Percentiles rank a stretch among this genome's conserved stretches.
Conservation (phyloP, 495 filamentous ascomycete species). For the Hypoxylon subgilvum region DNA sequence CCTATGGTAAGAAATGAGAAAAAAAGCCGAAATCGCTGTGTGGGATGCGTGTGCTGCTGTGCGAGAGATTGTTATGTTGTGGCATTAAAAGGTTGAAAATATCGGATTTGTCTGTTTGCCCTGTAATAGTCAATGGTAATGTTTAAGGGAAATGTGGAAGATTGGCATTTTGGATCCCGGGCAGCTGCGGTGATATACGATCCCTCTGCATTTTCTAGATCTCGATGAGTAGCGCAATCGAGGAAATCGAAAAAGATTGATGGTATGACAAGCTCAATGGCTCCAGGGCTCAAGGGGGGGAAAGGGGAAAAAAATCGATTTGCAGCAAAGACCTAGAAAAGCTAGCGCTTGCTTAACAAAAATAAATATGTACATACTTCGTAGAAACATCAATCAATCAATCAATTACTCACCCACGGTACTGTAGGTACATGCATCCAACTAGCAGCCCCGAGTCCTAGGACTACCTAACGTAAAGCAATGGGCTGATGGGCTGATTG, state of each 20-base stretch:
- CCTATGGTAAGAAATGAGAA: conserved; percentile 5
- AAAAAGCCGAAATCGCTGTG: neutral
- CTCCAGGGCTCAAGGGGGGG: too few species aligned
- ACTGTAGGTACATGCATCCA: too few species aligned
- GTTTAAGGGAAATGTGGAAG: conserved; percentile 42
- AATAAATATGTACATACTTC: conserved; percentile 15
- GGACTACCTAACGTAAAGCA: too few species aligned
- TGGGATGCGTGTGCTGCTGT: conserved; percentile 12
- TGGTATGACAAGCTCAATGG: conserved; percentile 36
- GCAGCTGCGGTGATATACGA: conserved; percentile 38
- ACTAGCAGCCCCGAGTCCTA: too few species aligned
- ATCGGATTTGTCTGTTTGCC: conserved; percentile 40
- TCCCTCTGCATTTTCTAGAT: conserved; percentile 41
- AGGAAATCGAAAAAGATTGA: conserved; percentile 36
- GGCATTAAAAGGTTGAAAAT: conserved; percentile 29
- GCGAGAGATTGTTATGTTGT: conserved; percentile 33
- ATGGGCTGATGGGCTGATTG: conserved; percentile 37
- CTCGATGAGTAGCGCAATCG: conserved; percentile 41
- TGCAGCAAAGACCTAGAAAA: conserved; percentile 33
- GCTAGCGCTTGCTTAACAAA: conserved; percentile 27
- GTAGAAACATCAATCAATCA: neutral
- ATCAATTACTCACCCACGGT: conserved; percentile 31
- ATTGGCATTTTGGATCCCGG: conserved; percentile 40
- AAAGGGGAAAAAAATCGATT: conserved; percentile 23
- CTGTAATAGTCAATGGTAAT: conserved; percentile 42